Percentiles rank a stretch among this genome's conserved stretches.
phyloP scores from a whole-genome alignment of 31 red algal genomes.

The Odonthalia washingtoniensis region DNA sequence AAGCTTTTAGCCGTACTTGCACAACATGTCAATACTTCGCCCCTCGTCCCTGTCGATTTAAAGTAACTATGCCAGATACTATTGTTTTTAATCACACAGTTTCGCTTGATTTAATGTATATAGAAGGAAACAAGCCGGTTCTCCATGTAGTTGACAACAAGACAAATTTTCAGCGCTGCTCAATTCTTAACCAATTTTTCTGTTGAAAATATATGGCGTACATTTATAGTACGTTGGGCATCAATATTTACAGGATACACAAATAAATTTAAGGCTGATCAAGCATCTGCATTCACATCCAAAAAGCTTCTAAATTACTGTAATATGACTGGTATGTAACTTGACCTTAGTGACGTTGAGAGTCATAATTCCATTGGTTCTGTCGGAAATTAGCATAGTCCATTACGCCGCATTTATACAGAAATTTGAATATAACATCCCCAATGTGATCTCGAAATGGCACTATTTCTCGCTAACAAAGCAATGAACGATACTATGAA shows the following conservation, averaged over 20 bases:
- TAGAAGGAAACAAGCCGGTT: constrained; percentile 3
- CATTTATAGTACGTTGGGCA: not conserved
- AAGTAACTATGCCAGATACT: constrained; percentile 25
- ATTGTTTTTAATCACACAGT: constrained; percentile 37
- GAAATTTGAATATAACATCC: not conserved
- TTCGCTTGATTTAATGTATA: constrained; percentile 45
- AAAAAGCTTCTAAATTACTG: not conserved
- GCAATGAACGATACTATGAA: constrained; percentile 7
- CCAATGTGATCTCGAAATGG: not conserved
- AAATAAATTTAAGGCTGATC: constrained; percentile 10
- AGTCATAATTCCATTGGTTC: constrained; percentile 6
- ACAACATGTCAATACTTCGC: no score
- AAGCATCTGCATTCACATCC: constrained; percentile 22
- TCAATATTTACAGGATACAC: constrained; percentile 2
- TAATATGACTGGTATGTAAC: not conserved
- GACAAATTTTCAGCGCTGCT: no score
- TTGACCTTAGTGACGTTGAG: constrained; percentile 6
- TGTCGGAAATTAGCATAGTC: not conserved
- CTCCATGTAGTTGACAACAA: constrained; percentile 17
- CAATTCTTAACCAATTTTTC: no score
- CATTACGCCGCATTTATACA: not conserved
- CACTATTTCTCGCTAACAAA: not conserved
- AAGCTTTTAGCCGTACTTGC: not conserved
- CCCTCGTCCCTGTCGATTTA: no score
- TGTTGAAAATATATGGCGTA: no score